Percentiles rank a stretch among this genome's conserved stretches.
These are phyloP conservation scores for Trypanosoma conorhini DNA, from an alignment of 208 protist genomes.

Conservation along the genomic window DNA sequence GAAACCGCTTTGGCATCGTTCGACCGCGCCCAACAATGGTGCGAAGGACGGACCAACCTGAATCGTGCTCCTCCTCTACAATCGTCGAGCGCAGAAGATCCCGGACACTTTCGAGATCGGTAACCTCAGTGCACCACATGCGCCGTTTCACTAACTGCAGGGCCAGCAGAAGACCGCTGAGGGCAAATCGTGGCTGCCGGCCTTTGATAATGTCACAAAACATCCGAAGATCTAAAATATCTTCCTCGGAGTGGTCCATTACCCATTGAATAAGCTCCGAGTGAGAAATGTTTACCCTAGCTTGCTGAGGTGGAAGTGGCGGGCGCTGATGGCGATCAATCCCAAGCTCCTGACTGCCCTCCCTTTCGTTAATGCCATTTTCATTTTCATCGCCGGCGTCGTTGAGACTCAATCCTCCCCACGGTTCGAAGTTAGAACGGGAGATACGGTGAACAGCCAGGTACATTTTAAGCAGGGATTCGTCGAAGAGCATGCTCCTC, in stretches of 20 bases:
- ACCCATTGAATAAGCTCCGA: slow-evolving; percentile 21
- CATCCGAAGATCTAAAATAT: slow-evolving; percentile 24
- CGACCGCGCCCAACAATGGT: slow-evolving; percentile 15
- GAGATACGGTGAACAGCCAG: slow-evolving; percentile 15
- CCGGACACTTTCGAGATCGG: slow-evolving; percentile 30
- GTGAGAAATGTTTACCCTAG: slow-evolving; percentile 7
- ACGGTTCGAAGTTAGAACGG: neutral
- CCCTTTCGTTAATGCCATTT: neutral
- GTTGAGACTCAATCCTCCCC: neutral
- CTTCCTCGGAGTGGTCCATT: slow-evolving; percentile 28
- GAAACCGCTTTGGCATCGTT: slow-evolving; percentile 16
- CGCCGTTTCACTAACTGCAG: slow-evolving; percentile 32
- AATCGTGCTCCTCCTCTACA: slow-evolving; percentile 33
- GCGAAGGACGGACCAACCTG: slow-evolving; percentile 27
- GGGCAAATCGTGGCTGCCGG: slow-evolving; percentile 22
- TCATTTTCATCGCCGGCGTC: neutral
- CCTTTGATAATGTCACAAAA: slow-evolving; percentile 27
- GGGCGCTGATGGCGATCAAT: neutral
- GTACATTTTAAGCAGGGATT: slow-evolving; percentile 26
- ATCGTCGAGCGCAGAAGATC: slow-evolving; percentile 32
- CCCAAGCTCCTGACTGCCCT: neutral
- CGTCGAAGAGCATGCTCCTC: slow-evolving; percentile 19
- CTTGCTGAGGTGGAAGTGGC: neutral
- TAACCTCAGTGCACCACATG: slow-evolving; percentile 36
- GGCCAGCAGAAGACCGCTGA: slow-evolving; percentile 30